A percentile compares a stretch with the other conserved stretches of the same genome.
Conservation (phyloP, 129 eudicot species). For the Flaveria bidentis region DNA sequence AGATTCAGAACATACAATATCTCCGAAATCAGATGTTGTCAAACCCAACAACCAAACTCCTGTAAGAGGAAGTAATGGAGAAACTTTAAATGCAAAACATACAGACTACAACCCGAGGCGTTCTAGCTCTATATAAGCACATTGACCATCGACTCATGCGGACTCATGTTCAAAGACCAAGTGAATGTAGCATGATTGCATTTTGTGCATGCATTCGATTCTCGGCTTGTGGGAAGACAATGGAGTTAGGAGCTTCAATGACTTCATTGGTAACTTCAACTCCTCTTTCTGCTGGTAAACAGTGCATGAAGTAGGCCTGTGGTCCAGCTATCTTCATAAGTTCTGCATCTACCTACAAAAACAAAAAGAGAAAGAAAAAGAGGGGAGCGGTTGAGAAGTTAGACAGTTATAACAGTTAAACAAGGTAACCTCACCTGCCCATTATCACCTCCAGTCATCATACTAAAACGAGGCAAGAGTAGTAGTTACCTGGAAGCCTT, state of each 20-base stretch:
- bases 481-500: constrained; percentile 73
- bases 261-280: constrained; percentile 82
- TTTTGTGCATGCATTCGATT: constrained; percentile 98
- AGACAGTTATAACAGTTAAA: neutral
- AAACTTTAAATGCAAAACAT: constrained; percentile 10
- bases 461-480: neutral
- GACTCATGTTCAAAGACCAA: constrained; percentile 42
- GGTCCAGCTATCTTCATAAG: constrained; percentile 94
- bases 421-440: neutral
- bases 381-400: neutral
- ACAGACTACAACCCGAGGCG: constrained; percentile 13
- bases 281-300: constrained; percentile 98
- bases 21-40: constrained; percentile 17
- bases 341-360: constrained; percentile 74
- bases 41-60: constrained; percentile 16
- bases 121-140: constrained; percentile 16
- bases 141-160: neutral
- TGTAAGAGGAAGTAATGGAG: neutral
- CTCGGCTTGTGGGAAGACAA: constrained; percentile 94
- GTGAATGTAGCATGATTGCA: constrained; percentile 92
- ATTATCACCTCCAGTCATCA: neutral
- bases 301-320: constrained; percentile 86
- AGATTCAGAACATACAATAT: neutral
- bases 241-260: constrained; percentile 80
- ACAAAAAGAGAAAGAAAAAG: neutral